Evolutionary conservation across 768 basidiomycete species (phyloP).

Genomic region (Chalciporus sphaerocephalus): DNA sequence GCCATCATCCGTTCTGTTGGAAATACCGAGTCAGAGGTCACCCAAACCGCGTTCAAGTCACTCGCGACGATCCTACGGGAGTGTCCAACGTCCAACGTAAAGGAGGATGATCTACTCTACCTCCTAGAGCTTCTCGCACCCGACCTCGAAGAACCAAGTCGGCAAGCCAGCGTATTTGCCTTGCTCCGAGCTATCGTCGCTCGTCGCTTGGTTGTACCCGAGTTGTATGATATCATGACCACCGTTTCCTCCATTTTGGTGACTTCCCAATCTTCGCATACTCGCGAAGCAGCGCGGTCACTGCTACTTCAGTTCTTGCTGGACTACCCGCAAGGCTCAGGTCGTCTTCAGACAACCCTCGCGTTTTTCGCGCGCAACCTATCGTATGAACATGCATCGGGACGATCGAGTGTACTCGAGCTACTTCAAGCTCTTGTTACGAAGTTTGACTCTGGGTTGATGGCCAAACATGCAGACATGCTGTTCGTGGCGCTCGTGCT

Average conservation of each 20-base stretch:
- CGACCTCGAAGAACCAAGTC: conserved; percentile 83
- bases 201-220: conserved; percentile 88
- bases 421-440: conserved; percentile 75
- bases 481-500: conserved; percentile 90
- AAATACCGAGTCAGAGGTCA: conserved; percentile 84
- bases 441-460: conserved; percentile 75
- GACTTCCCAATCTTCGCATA: conserved; percentile 84
- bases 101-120: conserved; percentile 85
- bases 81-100: conserved; percentile 70
- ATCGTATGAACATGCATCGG: conserved; percentile 85
- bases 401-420: conserved; percentile 91
- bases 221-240: conserved; percentile 97
- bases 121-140: conserved; percentile 83
- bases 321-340: conserved; percentile 95
- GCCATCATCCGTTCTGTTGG: conserved; percentile 78
- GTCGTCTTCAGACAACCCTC: conserved; percentile 83
- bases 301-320: conserved; percentile 90
- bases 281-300: conserved; percentile 87
- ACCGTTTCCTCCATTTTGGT: conserved; percentile 88
- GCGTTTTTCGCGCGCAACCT: conserved; percentile 89
- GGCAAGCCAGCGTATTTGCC: conserved; percentile 83
- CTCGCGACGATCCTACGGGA: conserved; percentile 89
- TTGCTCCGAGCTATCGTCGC: conserved; percentile 88
- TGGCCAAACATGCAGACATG: conserved; percentile 80
- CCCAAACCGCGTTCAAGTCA: conserved; percentile 83